These are phyloP conservation scores for Aegilops longissima DNA, from an alignment of 176 grass and related monocot genomes.

Conservation along the genomic window DNA sequence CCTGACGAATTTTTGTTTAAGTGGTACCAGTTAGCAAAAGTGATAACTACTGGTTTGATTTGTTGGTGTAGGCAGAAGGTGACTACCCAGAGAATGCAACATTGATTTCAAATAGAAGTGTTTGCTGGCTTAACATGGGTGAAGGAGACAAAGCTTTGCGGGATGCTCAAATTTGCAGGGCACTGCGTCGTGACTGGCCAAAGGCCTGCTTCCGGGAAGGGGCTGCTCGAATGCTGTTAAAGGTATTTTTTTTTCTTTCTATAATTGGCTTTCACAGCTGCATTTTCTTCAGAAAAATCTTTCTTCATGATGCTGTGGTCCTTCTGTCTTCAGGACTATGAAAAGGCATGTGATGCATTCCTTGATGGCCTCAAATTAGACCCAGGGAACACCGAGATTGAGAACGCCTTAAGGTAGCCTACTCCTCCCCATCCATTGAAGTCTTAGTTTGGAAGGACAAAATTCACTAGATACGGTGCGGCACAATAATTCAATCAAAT, in stretches of 20 bases:
- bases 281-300: not conserved
- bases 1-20: not conserved
- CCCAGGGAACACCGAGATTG: constrained; percentile 21
- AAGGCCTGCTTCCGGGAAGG: constrained; percentile 44
- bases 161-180: constrained; percentile 39
- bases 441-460: not conserved
- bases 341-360: constrained; percentile 37
- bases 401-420: constrained; percentile 26
- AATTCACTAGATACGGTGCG: not conserved
- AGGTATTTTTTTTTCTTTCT: constrained; percentile 7
- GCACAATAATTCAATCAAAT: not conserved
- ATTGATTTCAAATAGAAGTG: constrained; percentile 42
- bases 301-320: not conserved
- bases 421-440: not conserved
- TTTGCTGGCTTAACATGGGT: constrained; percentile 43
- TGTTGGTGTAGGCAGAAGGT: constrained; percentile 22
- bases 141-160: constrained; percentile 12
- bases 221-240: constrained; percentile 46
- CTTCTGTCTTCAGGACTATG: constrained; percentile 39
- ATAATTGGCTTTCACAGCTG: not conserved
- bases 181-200: constrained; percentile 25
- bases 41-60: not conserved
- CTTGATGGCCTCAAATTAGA: constrained; percentile 44
- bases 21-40: not conserved
- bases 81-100: constrained; percentile 1